These are phyloP conservation scores for Pontederia paniculata DNA, from an alignment of 176 grass and related monocot species.

Conservation along the genomic window DNA sequence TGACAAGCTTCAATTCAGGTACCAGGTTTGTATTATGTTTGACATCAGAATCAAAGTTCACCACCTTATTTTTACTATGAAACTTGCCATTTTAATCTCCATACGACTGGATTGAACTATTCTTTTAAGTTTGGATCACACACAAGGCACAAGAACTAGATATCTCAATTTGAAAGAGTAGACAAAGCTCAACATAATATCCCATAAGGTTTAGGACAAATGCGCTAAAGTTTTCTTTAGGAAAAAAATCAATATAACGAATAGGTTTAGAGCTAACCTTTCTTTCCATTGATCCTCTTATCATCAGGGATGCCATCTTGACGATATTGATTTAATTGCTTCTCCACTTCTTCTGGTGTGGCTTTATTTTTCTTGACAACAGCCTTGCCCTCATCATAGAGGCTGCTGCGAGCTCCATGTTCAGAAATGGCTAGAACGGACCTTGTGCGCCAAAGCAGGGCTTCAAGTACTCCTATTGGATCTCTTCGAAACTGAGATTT, in stretches of 20 bases:
- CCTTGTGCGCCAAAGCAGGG: conserved; percentile 69
- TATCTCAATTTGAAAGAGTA: too few species aligned
- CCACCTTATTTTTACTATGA: too few species aligned
- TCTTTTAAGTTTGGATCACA: too few species aligned
- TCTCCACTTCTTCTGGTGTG: conserved; percentile 76
- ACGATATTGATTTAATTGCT: conserved; percentile 66
- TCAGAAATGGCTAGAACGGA: conserved; percentile 83
- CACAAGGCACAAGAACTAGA: too few species aligned
- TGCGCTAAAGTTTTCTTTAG: background rate
- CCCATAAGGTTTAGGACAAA: too few species aligned
- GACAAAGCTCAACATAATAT: too few species aligned
- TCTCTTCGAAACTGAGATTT: conserved; percentile 88
- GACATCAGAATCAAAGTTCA: too few species aligned
- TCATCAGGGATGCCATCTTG: conserved; percentile 72
- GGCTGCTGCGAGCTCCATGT: conserved; percentile 75
- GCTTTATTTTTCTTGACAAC: conserved; percentile 90
- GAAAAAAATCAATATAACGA: background rate
- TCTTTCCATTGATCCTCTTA: conserved; percentile 74
- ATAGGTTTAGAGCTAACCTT: conserved; percentile 39
- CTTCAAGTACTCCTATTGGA: conserved; percentile 67
- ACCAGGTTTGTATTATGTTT: too few species aligned
- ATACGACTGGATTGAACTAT: too few species aligned
- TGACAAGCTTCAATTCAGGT: too few species aligned
- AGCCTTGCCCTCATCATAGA: conserved; percentile 82
- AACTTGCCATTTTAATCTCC: too few species aligned